Percentiles rank a stretch among this genome's conserved stretches.
Evolutionary conservation across 2,329 filamentous ascomycete species (phyloP).

Genomic region (Fusarium graminum): DNA sequence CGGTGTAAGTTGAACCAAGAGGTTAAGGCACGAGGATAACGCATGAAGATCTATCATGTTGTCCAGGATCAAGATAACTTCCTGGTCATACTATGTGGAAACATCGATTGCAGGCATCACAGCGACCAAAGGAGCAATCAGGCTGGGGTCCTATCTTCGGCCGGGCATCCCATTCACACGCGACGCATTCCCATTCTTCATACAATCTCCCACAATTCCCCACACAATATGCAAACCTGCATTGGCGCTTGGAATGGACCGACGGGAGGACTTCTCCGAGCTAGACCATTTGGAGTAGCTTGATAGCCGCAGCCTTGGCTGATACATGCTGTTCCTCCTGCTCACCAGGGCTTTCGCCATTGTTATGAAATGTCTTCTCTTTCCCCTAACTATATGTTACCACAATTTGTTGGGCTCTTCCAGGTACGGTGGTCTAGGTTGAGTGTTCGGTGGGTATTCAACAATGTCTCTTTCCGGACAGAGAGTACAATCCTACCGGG

Average conservation of each 20-base stretch:
- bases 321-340: slow-evolving; percentile 3
- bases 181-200: slow-evolving; percentile 12
- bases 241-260: slow-evolving; percentile 39
- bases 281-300: slow-evolving; percentile 20
- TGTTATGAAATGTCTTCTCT: slow-evolving; percentile 17
- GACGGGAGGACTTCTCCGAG: slow-evolving; percentile 24
- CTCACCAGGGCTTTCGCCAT: slow-evolving; percentile 28
- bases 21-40: slow-evolving; percentile 17
- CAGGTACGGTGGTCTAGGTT: slow-evolving; percentile 23
- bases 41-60: slow-evolving; percentile 7
- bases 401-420: slow-evolving; percentile 1
- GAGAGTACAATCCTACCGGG: slow-evolving; percentile 14
- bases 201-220: slow-evolving; percentile 41
- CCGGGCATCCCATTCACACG: slow-evolving; percentile 34
- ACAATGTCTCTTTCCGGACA: background rate
- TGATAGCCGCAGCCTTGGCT: slow-evolving; percentile 10
- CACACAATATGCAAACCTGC: slow-evolving; percentile 35
- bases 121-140: slow-evolving; percentile 13
- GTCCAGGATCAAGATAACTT: slow-evolving; percentile 9
- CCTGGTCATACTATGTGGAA: slow-evolving; percentile 8
- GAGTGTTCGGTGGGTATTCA: slow-evolving; percentile 9
- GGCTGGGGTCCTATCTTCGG: slow-evolving; percentile 40
- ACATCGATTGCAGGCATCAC: slow-evolving; percentile 22
- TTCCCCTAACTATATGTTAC: slow-evolving; percentile 12
- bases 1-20: slow-evolving; percentile 14